Evolutionary conservation across 2,329 filamentous ascomycete genomes (phyloP).

Genomic region (Alternaria sp.): DNA sequence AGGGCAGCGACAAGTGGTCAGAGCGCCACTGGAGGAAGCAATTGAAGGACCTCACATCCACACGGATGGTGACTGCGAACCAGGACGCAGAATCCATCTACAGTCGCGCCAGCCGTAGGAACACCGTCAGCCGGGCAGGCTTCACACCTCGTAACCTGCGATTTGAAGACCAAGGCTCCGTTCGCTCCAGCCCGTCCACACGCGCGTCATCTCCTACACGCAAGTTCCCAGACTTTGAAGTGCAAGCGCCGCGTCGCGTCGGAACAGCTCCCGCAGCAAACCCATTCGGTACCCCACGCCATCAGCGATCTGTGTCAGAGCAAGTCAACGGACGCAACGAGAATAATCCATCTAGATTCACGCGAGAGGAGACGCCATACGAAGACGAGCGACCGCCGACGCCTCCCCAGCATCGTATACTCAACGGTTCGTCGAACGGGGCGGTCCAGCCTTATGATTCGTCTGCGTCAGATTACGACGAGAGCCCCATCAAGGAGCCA

Average conservation of each 20-base stretch:
- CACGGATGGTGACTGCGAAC: conserved; percentile 66
- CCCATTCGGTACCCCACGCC: conserved; percentile 40
- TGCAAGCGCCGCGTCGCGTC: conserved; percentile 45
- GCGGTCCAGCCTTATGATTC: conserved; percentile 31
- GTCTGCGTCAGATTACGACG: conserved; percentile 40
- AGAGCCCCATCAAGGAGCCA: conserved; percentile 35
- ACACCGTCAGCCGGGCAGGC: conserved; percentile 51
- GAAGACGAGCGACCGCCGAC: conserved; percentile 47
- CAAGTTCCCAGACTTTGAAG: conserved; percentile 25
- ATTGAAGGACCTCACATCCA: conserved; percentile 85
- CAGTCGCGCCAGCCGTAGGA: conserved; percentile 49
- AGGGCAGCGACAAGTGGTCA: conserved; percentile 77
- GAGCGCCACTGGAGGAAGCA: conserved; percentile 90
- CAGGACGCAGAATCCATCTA: conserved; percentile 46
- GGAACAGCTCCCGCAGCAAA: conserved; percentile 51
- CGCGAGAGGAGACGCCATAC: conserved; percentile 42
- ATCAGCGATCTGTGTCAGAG: conserved; percentile 59
- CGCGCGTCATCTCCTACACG: conserved; percentile 52
- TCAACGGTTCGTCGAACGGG: conserved; percentile 24
- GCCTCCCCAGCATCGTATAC: conserved; percentile 49
- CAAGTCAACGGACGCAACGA: conserved; percentile 52
- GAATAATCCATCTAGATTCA: conserved; percentile 48
- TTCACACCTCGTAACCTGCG: conserved; percentile 46
- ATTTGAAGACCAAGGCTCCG: conserved; percentile 52
- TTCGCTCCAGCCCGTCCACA: conserved; percentile 54